Conservation (phyloP, 2,329 filamentous ascomycete species). For the Colletotrichum sp. region DNA sequence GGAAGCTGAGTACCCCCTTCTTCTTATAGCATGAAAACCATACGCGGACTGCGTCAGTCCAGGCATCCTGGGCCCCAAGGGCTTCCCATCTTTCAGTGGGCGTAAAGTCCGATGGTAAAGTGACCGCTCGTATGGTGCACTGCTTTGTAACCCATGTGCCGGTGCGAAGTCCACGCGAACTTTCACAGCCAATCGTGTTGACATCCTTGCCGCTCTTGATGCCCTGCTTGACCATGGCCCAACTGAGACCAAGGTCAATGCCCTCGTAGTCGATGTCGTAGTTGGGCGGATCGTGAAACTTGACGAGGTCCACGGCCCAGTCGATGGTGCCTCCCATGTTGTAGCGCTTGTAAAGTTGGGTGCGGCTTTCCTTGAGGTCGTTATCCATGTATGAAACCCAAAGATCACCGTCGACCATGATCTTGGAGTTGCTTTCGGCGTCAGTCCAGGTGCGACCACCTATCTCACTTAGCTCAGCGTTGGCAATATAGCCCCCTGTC, state of each 20-base stretch:
- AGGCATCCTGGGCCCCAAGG: neutral
- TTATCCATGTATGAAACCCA: conserved; percentile 35
- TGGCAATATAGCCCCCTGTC: conserved; percentile 29
- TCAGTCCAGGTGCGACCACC: neutral
- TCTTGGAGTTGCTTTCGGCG: neutral
- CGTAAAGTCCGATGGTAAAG: neutral
- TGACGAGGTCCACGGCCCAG: conserved; percentile 33
- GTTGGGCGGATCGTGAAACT: neutral
- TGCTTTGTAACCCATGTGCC: neutral
- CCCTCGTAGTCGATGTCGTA: neutral
- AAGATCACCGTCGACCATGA: conserved; percentile 13
- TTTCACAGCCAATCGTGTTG: neutral
- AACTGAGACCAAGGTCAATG: neutral
- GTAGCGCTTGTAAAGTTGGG: conserved; percentile 20
- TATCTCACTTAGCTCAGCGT: conserved; percentile 27
- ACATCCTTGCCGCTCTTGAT: neutral
- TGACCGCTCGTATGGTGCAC: neutral
- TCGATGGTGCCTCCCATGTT: conserved; percentile 34
- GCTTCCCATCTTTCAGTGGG: neutral
- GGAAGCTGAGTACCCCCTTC: neutral
- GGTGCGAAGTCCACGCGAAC: neutral
- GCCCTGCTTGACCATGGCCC: neutral
- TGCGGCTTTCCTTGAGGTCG: conserved; percentile 27
- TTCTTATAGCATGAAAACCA: neutral
- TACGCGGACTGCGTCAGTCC: neutral